Evolutionary conservation across 495 filamentous ascomycete species (phyloP).

Genomic region (Rhizodiscina lignyota): DNA sequence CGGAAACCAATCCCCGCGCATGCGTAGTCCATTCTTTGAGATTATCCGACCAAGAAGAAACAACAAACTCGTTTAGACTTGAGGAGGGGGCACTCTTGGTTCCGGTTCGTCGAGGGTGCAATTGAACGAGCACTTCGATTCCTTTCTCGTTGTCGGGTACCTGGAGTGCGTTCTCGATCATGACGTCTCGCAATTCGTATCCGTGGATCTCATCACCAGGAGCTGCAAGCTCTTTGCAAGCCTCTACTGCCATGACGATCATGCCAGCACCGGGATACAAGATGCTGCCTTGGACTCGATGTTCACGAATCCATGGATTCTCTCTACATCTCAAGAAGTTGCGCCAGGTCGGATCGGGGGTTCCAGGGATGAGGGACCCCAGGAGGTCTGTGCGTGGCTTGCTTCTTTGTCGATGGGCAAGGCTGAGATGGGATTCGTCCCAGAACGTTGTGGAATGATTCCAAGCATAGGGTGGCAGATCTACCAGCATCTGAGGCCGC

Average conservation of each 20-base stretch:
- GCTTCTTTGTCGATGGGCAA: background rate
- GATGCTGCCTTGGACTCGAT: conserved; percentile 21
- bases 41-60: background rate
- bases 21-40: background rate
- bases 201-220: background rate
- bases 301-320: conserved; percentile 27
- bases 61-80: background rate
- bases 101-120: background rate
- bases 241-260: conserved; percentile 25
- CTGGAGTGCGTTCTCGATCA: background rate
- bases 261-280: conserved; percentile 28
- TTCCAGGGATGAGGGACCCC: background rate
- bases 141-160: background rate
- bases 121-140: background rate
- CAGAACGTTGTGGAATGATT: conserved; percentile 7
- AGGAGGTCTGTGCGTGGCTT: conserved; percentile 5
- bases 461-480: conserved; percentile 11
- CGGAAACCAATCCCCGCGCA: background rate
- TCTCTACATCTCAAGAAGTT: conserved; percentile 23
- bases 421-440: conserved; percentile 5
- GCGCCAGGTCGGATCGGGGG: conserved; percentile 20
- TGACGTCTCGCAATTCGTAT: background rate
- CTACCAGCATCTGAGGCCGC: conserved; percentile 1
- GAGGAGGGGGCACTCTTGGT: background rate
- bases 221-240: conserved; percentile 1